phyloP scores from a whole-genome alignment of 306 rosid species.

The Rosa persica region DNA sequence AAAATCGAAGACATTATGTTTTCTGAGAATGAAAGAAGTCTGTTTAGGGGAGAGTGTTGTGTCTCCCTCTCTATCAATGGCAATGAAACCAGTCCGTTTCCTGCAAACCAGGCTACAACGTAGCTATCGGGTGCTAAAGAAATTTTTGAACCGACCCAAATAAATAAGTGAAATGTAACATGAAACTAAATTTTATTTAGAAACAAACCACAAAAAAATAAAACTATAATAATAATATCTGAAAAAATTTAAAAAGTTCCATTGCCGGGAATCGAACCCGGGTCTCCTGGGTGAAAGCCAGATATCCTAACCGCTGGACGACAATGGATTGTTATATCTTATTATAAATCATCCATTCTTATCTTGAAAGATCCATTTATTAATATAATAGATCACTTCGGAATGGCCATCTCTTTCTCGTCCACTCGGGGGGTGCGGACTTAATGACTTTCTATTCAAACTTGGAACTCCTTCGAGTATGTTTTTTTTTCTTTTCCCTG shows the following conservation, averaged over 20 bases:
- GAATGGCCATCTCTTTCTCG: no score
- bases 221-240: background rate
- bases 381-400: no score
- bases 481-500: no score
- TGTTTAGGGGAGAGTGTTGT: conserved; percentile 33
- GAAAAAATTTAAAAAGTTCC: conserved; percentile 23
- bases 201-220: background rate
- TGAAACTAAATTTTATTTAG: no score
- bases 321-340: conserved; percentile 46
- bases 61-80: conserved; percentile 28
- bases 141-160: background rate
- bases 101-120: conserved; percentile 50
- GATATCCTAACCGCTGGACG: conserved; percentile 99
- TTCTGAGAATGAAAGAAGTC: background rate
- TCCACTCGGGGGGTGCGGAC: no score
- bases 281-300: conserved; percentile 99
- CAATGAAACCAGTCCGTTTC: conserved; percentile 50
- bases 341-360: no score
- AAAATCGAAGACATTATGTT: conserved; percentile 34
- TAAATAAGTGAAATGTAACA: no score
- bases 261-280: conserved; percentile 99
- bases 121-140: conserved; percentile 29
- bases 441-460: no score
- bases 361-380: no score
- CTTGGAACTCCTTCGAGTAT: no score